These are phyloP conservation scores for Avena atlantica DNA, from an alignment of 176 grass and related monocot genomes.

Conservation along the genomic window DNA sequence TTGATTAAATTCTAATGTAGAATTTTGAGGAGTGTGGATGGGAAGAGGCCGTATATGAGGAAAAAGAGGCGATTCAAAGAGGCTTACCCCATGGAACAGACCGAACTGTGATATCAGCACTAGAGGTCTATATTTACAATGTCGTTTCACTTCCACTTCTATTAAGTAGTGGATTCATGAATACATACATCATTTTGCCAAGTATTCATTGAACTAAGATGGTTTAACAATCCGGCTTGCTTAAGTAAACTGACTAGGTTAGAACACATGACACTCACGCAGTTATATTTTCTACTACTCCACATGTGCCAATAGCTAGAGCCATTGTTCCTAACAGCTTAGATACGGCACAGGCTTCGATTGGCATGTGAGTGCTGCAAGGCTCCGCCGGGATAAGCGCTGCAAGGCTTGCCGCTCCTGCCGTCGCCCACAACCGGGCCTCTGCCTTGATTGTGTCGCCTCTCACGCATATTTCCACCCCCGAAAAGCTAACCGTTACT, in stretches of 20 bases:
- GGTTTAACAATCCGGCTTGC: background rate
- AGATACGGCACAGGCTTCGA: background rate
- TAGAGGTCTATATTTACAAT: background rate
- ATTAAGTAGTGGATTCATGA: background rate
- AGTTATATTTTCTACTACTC: background rate
- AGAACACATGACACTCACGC: background rate
- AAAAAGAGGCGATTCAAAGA: background rate
- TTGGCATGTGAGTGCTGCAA: background rate
- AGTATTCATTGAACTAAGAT: background rate
- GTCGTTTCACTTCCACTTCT: background rate
- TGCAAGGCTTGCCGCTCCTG: no score
- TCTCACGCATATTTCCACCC: background rate
- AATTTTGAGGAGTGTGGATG: slow-evolving; percentile 10
- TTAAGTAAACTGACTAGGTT: slow-evolving; percentile 26
- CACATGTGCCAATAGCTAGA: background rate
- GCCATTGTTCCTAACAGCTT: background rate
- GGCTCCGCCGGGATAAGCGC: no score
- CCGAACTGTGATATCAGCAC: background rate
- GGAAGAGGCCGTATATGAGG: background rate
- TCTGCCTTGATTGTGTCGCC: no score
- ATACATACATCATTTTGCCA: background rate
- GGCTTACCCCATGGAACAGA: background rate
- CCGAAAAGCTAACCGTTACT: background rate
- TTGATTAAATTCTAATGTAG: background rate
- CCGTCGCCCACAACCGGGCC: no score